These are phyloP conservation scores for Ogataea hybrid DNA, from an alignment of 1,139 yeast genomes.

Conservation along the genomic window DNA sequence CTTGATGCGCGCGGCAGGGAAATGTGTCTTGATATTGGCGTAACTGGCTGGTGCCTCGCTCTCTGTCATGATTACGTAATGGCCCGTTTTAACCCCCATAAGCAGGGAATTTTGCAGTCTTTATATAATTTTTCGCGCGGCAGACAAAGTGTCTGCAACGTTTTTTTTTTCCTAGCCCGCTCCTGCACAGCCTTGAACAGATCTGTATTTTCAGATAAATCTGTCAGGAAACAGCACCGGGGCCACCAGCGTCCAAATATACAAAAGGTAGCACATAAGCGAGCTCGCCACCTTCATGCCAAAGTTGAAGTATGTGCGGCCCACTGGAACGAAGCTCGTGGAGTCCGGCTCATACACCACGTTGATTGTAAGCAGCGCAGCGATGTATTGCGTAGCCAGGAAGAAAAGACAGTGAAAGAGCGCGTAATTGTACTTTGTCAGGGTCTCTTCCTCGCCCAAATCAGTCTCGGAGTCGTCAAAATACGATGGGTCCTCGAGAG, in stretches of 20 bases:
- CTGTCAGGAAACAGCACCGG: conserved; percentile 91
- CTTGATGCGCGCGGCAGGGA: conserved; percentile 96
- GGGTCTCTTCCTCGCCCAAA: conserved; percentile 52
- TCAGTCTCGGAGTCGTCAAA: conserved; percentile 53
- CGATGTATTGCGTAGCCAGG: conserved; percentile 96
- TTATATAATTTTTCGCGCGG: conserved; percentile 11
- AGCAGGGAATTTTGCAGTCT: conserved; percentile 12
- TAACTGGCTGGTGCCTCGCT: conserved; percentile 20
- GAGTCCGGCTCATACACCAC: conserved; percentile 64
- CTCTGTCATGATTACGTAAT: conserved; percentile 12
- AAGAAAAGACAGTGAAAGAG: conserved; percentile 89
- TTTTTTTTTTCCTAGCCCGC: background rate
- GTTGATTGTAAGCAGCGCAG: conserved; percentile 87
- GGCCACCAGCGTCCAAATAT: conserved; percentile 89
- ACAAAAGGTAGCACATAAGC: conserved; percentile 85
- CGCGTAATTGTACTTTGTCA: conserved; percentile 83
- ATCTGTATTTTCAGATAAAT: conserved; percentile 39
- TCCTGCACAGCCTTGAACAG: conserved; percentile 5
- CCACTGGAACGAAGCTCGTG: conserved; percentile 95
- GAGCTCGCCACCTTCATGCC: conserved; percentile 93
- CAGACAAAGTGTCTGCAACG: too few species aligned
- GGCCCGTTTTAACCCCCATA: background rate
- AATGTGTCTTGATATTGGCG: conserved; percentile 79
- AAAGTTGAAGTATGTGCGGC: conserved; percentile 91
- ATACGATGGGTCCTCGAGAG: conserved; percentile 68